Evolutionary conservation across 257 asterid species (phyloP).

Genomic region (Jaltomata sinuosa): DNA sequence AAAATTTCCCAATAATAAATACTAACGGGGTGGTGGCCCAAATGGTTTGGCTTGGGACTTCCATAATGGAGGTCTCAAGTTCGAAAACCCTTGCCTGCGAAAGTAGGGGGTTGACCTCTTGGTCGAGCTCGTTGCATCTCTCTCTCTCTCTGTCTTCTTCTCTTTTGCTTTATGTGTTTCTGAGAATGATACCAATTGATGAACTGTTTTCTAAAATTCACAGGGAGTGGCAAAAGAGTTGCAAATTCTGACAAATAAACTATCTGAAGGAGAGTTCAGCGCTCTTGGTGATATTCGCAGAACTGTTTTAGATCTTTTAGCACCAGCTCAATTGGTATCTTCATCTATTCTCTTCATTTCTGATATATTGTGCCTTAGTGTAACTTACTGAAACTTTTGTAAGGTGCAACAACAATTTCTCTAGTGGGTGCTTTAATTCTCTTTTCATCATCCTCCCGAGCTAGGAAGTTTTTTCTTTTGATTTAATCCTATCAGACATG

Average conservation of each 20-base stretch:
- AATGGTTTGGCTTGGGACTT: too few species aligned
- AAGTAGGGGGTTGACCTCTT: too few species aligned
- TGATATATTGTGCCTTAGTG: not conserved
- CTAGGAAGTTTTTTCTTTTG: not conserved
- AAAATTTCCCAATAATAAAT: too few species aligned
- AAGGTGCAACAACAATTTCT: not conserved
- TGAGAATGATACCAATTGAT: not conserved
- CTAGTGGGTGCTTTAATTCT: not conserved
- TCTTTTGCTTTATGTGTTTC: not conserved
- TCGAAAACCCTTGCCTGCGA: too few species aligned
- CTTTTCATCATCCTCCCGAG: not conserved
- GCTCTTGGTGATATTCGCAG: conserved; percentile 70
- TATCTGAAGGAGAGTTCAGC: conserved; percentile 51
- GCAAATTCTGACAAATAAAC: conserved; percentile 37
- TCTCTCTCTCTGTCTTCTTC: not conserved
- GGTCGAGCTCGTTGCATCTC: too few species aligned
- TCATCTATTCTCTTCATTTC: not conserved
- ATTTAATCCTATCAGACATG: not conserved
- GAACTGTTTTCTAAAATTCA: not conserved
- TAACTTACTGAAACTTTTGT: not conserved
- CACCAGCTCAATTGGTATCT: conserved; percentile 81
- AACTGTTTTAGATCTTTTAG: conserved; percentile 69
- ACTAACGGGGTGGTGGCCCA: too few species aligned
- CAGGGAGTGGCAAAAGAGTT: conserved; percentile 73
- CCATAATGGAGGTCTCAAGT: too few species aligned